Conservation (phyloP, 306 rosid species). For the Arachis stenosperma region DNA sequence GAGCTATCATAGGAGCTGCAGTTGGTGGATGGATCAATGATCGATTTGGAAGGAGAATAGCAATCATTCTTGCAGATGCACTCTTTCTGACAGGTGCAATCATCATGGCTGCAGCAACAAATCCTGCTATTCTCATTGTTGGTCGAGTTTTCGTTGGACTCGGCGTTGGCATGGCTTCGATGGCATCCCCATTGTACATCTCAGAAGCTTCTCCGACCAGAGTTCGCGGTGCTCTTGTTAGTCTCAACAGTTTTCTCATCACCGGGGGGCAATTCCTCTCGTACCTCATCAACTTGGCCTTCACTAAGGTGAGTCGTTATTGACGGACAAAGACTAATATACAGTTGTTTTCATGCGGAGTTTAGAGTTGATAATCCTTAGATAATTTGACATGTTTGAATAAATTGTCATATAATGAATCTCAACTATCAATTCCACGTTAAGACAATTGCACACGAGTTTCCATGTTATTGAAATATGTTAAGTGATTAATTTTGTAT, state of each 20-base stretch:
- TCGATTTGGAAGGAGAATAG: conserved; percentile 51
- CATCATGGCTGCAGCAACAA: conserved; percentile 53
- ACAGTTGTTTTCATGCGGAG: too few species aligned
- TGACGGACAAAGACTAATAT: too few species aligned
- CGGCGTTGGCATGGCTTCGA: conserved; percentile 77
- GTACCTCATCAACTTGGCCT: conserved; percentile 71
- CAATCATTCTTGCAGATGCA: conserved; percentile 56
- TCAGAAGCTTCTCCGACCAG: conserved; percentile 73
- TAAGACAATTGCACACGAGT: too few species aligned
- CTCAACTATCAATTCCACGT: too few species aligned
- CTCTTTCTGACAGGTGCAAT: conserved; percentile 55
- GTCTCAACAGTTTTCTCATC: conserved; percentile 65
- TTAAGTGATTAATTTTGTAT: too few species aligned
- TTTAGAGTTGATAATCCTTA: too few species aligned
- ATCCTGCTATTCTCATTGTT: conserved; percentile 46
- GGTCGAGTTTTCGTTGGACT: conserved; percentile 64
- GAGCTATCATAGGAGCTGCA: conserved; percentile 71
- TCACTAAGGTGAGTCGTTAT: conserved; percentile 49
- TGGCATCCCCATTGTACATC: conserved; percentile 71
- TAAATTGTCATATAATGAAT: too few species aligned
- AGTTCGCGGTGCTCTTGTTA: conserved; percentile 74
- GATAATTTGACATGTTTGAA: too few species aligned
- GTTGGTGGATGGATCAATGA: conserved; percentile 71
- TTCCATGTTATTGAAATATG: not conserved
- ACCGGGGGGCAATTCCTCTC: conserved; percentile 79